Base-by-base conservation (phyloP, 2,329 filamentous ascomycete genomes). In the Herpotrichia juniperi region DNA sequence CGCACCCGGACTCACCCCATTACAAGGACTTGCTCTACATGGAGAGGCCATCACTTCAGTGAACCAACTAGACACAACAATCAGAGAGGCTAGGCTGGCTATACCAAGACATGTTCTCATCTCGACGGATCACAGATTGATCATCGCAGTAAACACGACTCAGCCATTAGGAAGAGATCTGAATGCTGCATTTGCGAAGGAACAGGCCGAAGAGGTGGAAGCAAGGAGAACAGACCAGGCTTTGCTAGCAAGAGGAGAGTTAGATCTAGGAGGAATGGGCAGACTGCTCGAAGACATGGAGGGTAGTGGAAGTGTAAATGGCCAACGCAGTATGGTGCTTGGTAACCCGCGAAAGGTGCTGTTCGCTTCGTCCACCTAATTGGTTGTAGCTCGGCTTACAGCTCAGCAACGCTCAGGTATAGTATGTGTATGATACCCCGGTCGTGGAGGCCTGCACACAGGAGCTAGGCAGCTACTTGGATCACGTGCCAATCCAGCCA, bases 241-340 rank as follows among this genome's bases (percentile, higher is more conserved):
- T 1, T 67, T 80, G 49, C 71, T 81, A 8, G 69, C 74, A 35
- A 67, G 69, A 10, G 76, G 77, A 17, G 75, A 78, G 51, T 73
- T 81, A 8, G 78, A 79, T 54, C 61, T 81, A 14, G 76, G 75
- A 26, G 78, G 78, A 8, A 76, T 81, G 71, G 75, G 79, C 50
- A 68, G 77, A 43, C 59, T 80, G 57, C 72, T 81, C 1, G 69
- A 73, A 3, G 59, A 59, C 26, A 71, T 74, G 66, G 68, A 70
- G 31, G 58, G 57, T 25, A 63, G 60, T 46, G 63, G 59, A 31
- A 61, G 51, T 44, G 32, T 14, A 16, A 39, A 28, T 19, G 57
- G 53, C 3, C 52, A 62, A 17, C 63, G 60, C 47, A 66, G 48
- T 37, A 28, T 72, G 42, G 62, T 62, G 8, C 58, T 69, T 32